Evolutionary conservation across 164 flowering plant species (phyloP), one percentile per base, ranked within the genome.

Genomic region (Aristolochia contorta): DNA sequence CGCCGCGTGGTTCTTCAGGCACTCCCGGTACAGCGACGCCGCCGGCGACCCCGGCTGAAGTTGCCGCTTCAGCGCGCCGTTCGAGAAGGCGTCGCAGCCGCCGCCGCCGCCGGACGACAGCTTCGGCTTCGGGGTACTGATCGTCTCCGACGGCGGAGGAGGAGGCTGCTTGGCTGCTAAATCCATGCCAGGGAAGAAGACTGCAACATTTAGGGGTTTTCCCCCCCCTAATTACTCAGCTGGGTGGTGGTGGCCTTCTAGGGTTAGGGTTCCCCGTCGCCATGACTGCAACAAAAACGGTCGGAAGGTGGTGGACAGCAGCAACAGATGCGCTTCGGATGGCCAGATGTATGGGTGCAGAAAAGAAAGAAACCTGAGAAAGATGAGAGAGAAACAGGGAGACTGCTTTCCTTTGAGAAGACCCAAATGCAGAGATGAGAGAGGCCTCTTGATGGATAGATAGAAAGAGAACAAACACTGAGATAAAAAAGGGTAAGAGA

Each of bases 1-100:
- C 2, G 80, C 84, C 12, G 86, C 86, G 57, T 80, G 82, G 69
- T 82, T 82, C 58, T 71, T 78, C 19, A 76, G 64, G 63, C 86
- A 82, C 66, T 82, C 84, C 59, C 67, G 80, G 83, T 86, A 83
- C 10, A 75, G 43, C 19, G 70, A 73, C 60, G 46, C 55, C 71
- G 65, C 53, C 57, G 2, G 59, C 57, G 67, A 54, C 33, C 14
- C 1, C 12, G 15, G 20, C 22, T 20, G 63, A 69, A 59, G 69
- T 67, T 65, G 77, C 32, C 69, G 73, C 71, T 71, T 73, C 53
- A 73, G 69, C 13, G 67, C 61, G 66, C 79, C 77, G 78, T 79
- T 79, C 66, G 82, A 49, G 69, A 69, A 65, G 64, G 85, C 69
- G 62, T 84, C 69, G 33, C 71, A 60, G 47, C 65, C 32, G 0